Base-by-base conservation (phyloP, 1,139 yeast species). In the Geotrichum macrosporum region DNA sequence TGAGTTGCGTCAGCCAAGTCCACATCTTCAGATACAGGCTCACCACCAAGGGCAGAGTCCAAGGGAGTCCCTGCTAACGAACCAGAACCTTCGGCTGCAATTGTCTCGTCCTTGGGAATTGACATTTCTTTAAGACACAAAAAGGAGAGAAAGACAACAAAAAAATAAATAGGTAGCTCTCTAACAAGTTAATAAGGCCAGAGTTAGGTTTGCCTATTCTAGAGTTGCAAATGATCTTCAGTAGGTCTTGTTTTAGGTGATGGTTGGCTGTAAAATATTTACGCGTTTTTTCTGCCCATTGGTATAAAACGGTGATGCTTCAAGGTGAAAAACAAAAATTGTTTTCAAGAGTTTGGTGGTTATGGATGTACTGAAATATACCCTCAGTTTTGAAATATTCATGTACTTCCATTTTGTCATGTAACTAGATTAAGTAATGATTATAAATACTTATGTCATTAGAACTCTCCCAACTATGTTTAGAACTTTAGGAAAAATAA, bases 1-100 rank as follows among this genome's bases (percentile, higher is more conserved):
- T 37, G 32, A n/a, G 41, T 26, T n/a, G 41, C 41, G 16, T 39
- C 42, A 21, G 16, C 42, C 42, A 39, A 30, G 5, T 39, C 42
- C 9, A 30, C 29, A 22, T 39, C 42, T 34, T 29, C 42, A 3
- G 30, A 15, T 16, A 12, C 37, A 35, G 8, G 16, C 18, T 35
- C 41, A 9, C 13, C 29, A n/a, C 35, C n/a, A 13, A 30, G 35
- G n/a, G 15, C 20, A 12, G 8, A 19, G 22, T 37, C 35, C 10
- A 39, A 18, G 4, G 42, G 42, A 19, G 42, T 29, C 19, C 22
- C 41, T 18, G 41, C 41, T 10, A 29, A 16, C 19, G 41, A 27
- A 33, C 34, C 34, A 9, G 22, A 18, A 5, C 26, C 15, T 8
- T 39, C 29, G n/a, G 16, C 41, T 12, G 33, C 30, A 12, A n/a